These are phyloP conservation scores for Sinapis alba DNA, from an alignment of 441 rosid species.

Conservation along the genomic window DNA sequence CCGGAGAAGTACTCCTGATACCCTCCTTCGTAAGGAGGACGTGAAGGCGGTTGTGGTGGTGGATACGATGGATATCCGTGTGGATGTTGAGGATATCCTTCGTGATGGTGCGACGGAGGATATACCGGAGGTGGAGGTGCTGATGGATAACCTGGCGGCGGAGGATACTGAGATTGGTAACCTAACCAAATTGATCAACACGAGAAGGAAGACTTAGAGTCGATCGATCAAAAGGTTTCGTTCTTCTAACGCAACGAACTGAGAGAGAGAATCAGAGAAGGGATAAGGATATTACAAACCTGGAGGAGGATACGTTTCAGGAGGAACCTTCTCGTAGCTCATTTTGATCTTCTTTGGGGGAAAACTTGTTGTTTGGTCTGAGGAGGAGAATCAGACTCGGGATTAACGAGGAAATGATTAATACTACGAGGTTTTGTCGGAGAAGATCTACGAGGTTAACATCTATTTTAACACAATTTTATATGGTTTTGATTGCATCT, in stretches of 20 bases:
- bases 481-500: no score
- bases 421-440: no score
- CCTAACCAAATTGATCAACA: conserved; percentile 36
- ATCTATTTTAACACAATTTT: background rate
- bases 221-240: background rate
- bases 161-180: conserved; percentile 45
- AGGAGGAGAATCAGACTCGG: background rate
- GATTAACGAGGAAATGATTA: background rate
- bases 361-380: background rate
- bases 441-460: background rate
- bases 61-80: conserved; percentile 55
- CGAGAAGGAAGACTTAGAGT: background rate
- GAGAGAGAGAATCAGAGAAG: no score
- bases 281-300: conserved; percentile 40
- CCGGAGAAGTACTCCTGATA: conserved; percentile 77
- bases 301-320: conserved; percentile 63
- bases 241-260: background rate
- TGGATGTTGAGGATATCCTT: conserved; percentile 47
- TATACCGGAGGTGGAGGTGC: conserved; percentile 45
- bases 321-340: conserved; percentile 63
- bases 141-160: conserved; percentile 11
- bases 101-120: conserved; percentile 49
- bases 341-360: conserved; percentile 33
- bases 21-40: conserved; percentile 64
- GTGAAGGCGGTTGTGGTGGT: conserved; percentile 47